Conservation (phyloP, 2,329 filamentous ascomycete genomes). For the Trichoderma brevicompactum region DNA sequence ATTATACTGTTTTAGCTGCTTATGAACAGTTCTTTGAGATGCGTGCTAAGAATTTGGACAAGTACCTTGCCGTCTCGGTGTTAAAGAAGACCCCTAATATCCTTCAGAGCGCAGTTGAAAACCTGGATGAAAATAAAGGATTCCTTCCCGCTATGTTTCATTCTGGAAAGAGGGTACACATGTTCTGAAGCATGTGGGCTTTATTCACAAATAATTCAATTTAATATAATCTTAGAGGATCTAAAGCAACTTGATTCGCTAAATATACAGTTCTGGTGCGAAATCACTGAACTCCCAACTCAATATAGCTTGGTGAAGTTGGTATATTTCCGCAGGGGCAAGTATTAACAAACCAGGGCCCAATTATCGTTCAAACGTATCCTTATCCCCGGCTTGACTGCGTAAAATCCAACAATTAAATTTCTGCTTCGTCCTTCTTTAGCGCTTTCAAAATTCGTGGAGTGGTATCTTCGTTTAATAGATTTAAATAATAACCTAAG, state of each 20-base stretch:
- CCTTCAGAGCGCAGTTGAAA: constrained; percentile 15
- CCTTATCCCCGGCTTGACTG: not conserved
- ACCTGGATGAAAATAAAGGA: constrained; percentile 9
- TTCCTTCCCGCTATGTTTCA: constrained; percentile 23
- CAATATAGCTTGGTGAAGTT: not conserved
- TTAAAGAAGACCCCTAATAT: constrained; percentile 21
- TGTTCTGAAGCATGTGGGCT: not conserved
- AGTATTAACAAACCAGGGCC: not conserved
- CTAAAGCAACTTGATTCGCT: no score
- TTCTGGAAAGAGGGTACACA: constrained; percentile 5
- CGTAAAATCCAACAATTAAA: not conserved
- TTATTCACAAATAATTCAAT: no score
- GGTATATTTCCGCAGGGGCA: not conserved
- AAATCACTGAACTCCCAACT: not conserved
- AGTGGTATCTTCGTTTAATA: constrained; percentile 10
- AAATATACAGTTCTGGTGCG: not conserved
- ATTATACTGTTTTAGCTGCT: not conserved
- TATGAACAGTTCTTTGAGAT: constrained; percentile 11
- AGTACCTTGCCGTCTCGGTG: constrained; percentile 1
- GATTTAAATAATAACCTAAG: not conserved
- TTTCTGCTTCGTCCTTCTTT: not conserved
- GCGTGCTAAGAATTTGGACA: constrained; percentile 12
- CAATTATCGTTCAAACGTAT: not conserved
- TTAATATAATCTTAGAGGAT: no score
- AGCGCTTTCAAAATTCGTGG: constrained; percentile 1